phyloP scores from a whole-genome alignment of 2,329 filamentous ascomycete species.

The Penicillium occitanis region DNA sequence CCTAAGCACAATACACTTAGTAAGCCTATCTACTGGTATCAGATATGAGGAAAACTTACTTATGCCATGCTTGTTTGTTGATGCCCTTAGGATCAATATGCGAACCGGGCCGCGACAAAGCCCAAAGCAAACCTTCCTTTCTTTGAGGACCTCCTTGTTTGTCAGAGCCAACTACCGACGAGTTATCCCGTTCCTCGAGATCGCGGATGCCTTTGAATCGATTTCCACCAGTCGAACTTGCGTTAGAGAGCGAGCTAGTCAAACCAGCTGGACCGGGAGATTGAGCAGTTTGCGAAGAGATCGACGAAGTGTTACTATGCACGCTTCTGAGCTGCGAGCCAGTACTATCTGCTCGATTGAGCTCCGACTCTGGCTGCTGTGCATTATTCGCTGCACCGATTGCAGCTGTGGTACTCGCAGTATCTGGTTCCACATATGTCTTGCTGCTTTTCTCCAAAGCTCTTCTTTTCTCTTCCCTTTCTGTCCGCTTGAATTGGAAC shows the following conservation, averaged over 20 bases:
- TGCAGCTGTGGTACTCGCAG: conserved; percentile 45
- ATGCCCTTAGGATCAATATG: conserved; percentile 93
- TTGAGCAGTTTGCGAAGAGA: conserved; percentile 42
- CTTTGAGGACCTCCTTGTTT: conserved; percentile 64
- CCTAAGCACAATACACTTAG: conserved; percentile 47
- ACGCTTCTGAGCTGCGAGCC: conserved; percentile 64
- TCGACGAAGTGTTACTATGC: conserved; percentile 48
- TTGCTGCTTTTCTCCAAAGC: conserved; percentile 84
- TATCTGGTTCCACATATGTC: conserved; percentile 68
- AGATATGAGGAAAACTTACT: conserved; percentile 59
- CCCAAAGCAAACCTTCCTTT: conserved; percentile 95
- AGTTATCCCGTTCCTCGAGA: conserved; percentile 77
- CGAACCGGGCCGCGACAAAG: conserved; percentile 84
- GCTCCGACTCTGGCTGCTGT: conserved; percentile 64
- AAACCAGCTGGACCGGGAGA: conserved; percentile 28
- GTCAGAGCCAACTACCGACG: conserved; percentile 52
- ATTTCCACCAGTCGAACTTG: conserved; percentile 37
- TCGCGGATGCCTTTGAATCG: conserved; percentile 91
- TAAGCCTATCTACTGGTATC: neutral
- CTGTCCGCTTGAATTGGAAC: conserved; percentile 91
- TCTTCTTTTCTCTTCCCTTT: conserved; percentile 90
- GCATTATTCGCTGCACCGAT: conserved; percentile 48
- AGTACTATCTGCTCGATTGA: conserved; percentile 72
- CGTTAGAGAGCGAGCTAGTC: conserved; percentile 24
- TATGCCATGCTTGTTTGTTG: conserved; percentile 98